Evolutionary conservation across 805 yeast species (phyloP), one percentile per base, ranked within the genome.

Genomic region (Cyberlindnera saturnus): DNA sequence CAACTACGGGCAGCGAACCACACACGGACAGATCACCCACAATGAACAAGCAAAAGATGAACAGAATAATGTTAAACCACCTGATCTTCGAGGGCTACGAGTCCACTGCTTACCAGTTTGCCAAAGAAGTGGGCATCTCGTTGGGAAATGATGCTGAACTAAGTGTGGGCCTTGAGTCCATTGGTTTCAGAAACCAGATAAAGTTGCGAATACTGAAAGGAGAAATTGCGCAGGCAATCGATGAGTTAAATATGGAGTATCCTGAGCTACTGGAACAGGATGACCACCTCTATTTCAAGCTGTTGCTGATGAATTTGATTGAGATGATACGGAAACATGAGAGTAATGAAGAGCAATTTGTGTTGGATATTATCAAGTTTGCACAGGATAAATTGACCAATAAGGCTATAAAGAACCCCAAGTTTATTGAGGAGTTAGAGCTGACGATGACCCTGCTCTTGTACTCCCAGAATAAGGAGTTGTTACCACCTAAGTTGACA

Each of bases 381-480:
- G 81, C 85, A 8, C 71, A 80, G 46, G 75, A 72, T 17, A 81
- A 81, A 54, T 60, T 86, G 48, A 76, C 86, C 5, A 69, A 70
- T 48, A 77, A 82, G 45, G 83, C 81, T 1, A 70, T 83, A 3
- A 71, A 74, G 40, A 80, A 81, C 38, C 67, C 67, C 49, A 68
- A 68, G 44, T 77, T 83, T 46, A 70, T 88, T 62, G 75, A 76
- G 42, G 91, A 86, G 50, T 64, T 89, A 47, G 96, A 90, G 58
- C 67, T 81, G 36, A 81, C 95, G 3, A 86, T 89, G 93, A 87
- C 95, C 18, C 67, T 89, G 46, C 64, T 89, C 32, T 77, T 79
- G 32, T 74, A 73, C 48, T 73, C 77, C 1, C 16, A 30, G 13
- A 57, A 46, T 23, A 41, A 44, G 13, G 53, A 57, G 34, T 35